Evolutionary conservation across 106 monocot genomes (phyloP), one percentile per base, ranked within the genome.

Genomic region (Iris macrosiphon): DNA sequence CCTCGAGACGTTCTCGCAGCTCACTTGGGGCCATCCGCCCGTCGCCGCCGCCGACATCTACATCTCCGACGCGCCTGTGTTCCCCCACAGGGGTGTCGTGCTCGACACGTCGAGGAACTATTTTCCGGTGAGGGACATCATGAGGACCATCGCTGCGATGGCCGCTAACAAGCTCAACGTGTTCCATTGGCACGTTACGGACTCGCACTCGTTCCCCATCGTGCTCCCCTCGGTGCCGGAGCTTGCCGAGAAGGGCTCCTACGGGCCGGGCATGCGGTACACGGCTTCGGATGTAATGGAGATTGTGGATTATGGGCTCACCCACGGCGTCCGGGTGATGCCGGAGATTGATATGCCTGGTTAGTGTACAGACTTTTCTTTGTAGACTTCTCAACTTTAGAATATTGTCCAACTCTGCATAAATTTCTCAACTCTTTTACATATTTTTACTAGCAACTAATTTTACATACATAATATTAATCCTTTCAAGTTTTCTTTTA

Each of bases 121-220:
- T 65, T 89, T 79, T 55, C 65, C 89, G 19, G 72, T 81, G 8
- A 10, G 29, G 52, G 81, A 88, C 32, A 48, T 95, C 13, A 41
- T 76, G 55, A 48, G 84, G 46, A 89, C 85, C 9, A 60, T 95
- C 22, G 68, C 61, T 7, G 84, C 94, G 5, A 95, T 95, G 84
- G 67, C 53, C 6, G 29, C 47, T 17, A 85, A 89, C 73, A 95
- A 95, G 71, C 50, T 95, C 20, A 95, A 95, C 42, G 85, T 89
- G 25, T 82, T 95, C 60, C 94, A 95, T 45, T 89, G 94, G 94
- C 94, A 95, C 66, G 49, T 85, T 44, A 71, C 85, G 3, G 94
- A 95, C 46, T 75, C 89, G 7, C 94, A 95, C 24, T 82, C 89
- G 1, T 95, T 95, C 59, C 94, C 94, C 3, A 57, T 95, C 27